Conservation (phyloP, 495 filamentous ascomycete species). For the Aspergillus sparsus region DNA sequence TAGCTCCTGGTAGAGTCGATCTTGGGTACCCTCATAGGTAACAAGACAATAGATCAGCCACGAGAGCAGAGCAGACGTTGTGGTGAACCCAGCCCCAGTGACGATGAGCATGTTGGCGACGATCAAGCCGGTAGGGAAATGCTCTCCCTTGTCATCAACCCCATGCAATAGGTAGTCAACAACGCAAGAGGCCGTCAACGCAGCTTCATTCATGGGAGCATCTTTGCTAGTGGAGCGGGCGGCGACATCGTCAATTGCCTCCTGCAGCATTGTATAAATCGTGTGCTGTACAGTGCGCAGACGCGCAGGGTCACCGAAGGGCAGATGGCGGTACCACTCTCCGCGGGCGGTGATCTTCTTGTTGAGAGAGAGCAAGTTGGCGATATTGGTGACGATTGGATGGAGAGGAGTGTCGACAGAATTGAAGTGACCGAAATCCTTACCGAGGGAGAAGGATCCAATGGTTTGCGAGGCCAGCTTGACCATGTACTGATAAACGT, state of each 20-base stretch:
- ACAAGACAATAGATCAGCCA: constrained; percentile 56
- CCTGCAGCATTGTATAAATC: constrained; percentile 29
- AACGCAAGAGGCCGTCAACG: constrained; percentile 45
- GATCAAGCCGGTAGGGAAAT: constrained; percentile 43
- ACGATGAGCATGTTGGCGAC: constrained; percentile 35
- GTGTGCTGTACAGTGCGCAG: constrained; percentile 32
- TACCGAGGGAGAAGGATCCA: constrained; percentile 47
- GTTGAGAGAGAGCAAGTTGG: constrained; percentile 44
- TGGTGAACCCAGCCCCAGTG: constrained; percentile 59
- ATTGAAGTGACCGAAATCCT: constrained; percentile 53
- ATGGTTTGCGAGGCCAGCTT: constrained; percentile 55
- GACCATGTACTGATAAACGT: constrained; percentile 59
- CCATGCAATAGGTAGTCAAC: constrained; percentile 50
- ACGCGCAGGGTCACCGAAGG: constrained; percentile 51
- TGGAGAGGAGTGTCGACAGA: constrained; percentile 41
- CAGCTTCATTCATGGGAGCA: constrained; percentile 49
- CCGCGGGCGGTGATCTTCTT: constrained; percentile 50
- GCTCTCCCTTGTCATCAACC: constrained; percentile 51
- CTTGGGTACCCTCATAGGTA: constrained; percentile 52
- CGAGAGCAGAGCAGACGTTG: constrained; percentile 51
- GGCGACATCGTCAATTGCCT: constrained; percentile 27
- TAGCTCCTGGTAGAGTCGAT: constrained; percentile 53
- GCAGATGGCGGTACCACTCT: constrained; percentile 52
- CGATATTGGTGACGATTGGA: constrained; percentile 40
- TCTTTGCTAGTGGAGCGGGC: constrained; percentile 29